Evolutionary conservation across 345 rosid genomes (phyloP), one percentile per base, ranked within the genome.

Genomic region (Sonneratia caseolaris): DNA sequence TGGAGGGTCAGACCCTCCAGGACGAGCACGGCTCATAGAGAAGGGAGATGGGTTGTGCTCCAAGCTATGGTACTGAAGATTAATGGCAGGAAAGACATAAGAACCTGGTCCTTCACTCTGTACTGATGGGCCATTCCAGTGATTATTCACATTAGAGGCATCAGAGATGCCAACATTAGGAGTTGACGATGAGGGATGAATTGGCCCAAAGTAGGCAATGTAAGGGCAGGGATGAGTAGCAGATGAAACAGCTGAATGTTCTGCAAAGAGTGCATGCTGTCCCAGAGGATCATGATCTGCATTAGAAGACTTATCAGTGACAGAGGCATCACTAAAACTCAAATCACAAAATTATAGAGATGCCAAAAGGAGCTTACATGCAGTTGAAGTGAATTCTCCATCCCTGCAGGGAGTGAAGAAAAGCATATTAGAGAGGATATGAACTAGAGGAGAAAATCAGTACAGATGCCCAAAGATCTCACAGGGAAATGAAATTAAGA

Each of bases 181-280:
- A 81, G 81, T 90, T 19, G 92, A 86, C 68, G 96, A 84, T 8
- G 97, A 86, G 0, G 98, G 94, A 74, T 86, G 92, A 75, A 90
- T 76, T 18, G 99, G 97, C 69, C 91, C 97, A 71, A 92, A 70
- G 80, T 92, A 95, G 77, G 97, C 85, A 71, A 95, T 77, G 72
- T 92, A 95, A 18, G 99, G 99, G 78, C 99, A 95, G 64, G 92
- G 89, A 76, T 91, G 97, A 42, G 83, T 79, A n/a, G 91, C 83
- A 48, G 99, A 82, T 73, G 94, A 82, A 64, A 85, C 90, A 18
- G 87, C 81, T 21, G 93, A 72, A 69, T 84, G 96, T 73, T 95
- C 99, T 7, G 92, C 77, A 64, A 89, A 89, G 55, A 89, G 69
- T 37, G 92, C 87, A 75, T 81, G 87, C 47, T 88, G 97, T 56